Evolutionary conservation across 2,329 filamentous ascomycete genomes (phyloP), one percentile per base, ranked within the genome.

Genomic region (Gnomoniopsis sp.): DNA sequence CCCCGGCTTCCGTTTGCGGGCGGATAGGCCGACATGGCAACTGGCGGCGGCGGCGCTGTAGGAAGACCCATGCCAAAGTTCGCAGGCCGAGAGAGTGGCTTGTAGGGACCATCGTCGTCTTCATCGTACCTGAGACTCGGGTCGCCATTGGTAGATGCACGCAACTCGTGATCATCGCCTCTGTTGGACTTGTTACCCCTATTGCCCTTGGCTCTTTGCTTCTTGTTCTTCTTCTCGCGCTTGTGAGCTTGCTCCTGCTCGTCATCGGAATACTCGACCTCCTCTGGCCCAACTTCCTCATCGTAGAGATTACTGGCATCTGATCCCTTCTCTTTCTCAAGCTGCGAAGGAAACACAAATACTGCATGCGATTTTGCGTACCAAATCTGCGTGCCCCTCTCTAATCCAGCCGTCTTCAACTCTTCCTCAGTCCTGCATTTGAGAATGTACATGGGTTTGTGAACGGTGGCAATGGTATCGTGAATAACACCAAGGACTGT

Each of bases 281-380:
- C 93, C 41, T 96, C 90, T 34, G 89, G 88, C 17, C 77, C 86
- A 8, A 92, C 83, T 75, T 98, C 93, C 72, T 99, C 95, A 65
- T 98, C 95, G 72, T 96, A 89, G 56, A 96, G 82, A 70, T 98
- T 98, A 53, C 91, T 96, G 10, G 95, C 93, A 72, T 99, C 95
- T 11, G 91, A 95, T 60, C 92, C 91, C 75, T 96, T 98, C 67
- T 89, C 71, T 54, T 80, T 82, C 72, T 88, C 89, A 58, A 98
- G 77, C 7, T 88, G 86, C 70, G 95, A 84, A 0, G 93, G 97
- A 69, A 96, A 95, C 57, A 96, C 91, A 66, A 89, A 96, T 0
- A 82, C 87, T 44, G 91, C 91, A 70, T 95, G 88, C 10, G 84
- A 78, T 48, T 88, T 83, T 3, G 93, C 86, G 69, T 96, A 98